A percentile compares a stretch with the other conserved stretches of the same genome.
Conservation (phyloP, 2,329 filamentous ascomycete species). For the Aureobasidium mangrovei region DNA sequence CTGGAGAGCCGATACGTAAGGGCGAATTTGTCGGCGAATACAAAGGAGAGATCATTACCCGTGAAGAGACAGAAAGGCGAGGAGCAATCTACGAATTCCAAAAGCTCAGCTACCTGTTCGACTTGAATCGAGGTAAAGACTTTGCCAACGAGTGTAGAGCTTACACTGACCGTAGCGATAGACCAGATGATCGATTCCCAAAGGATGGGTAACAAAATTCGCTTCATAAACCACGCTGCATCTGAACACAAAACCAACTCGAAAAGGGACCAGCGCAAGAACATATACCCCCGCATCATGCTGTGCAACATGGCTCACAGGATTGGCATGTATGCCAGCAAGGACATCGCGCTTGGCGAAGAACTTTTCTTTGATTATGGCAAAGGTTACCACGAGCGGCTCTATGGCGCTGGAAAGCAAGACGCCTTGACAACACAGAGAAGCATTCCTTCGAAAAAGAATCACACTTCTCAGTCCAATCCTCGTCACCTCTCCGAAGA, state of each 20-base stretch:
- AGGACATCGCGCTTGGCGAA: conserved; percentile 60
- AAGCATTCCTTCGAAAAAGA: neutral
- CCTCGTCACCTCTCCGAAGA: neutral
- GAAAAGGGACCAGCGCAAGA: conserved; percentile 37
- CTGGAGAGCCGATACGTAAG: conserved; percentile 56
- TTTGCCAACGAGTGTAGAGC: neutral
- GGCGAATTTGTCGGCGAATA: conserved; percentile 77
- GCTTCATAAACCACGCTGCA: conserved; percentile 73
- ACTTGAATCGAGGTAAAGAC: conserved; percentile 38
- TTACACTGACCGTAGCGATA: conserved; percentile 12
- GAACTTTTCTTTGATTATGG: conserved; percentile 80
- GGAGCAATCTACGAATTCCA: conserved; percentile 55
- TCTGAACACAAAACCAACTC: neutral
- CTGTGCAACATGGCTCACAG: conserved; percentile 66
- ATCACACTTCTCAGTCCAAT: neutral
- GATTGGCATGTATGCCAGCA: conserved; percentile 62
- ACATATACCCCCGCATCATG: conserved; percentile 58
- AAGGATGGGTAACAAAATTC: conserved; percentile 68
- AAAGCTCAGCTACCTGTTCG: conserved; percentile 55
- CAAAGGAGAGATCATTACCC: conserved; percentile 65
- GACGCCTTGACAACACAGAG: neutral
- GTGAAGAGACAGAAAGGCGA: conserved; percentile 59
- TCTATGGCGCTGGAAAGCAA: conserved; percentile 9
- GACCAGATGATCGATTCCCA: conserved; percentile 58
- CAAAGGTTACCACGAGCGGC: conserved; percentile 12